Base-by-base conservation (phyloP, 202 grass and related monocot species). In the Dendrocalamus latiflorus region DNA sequence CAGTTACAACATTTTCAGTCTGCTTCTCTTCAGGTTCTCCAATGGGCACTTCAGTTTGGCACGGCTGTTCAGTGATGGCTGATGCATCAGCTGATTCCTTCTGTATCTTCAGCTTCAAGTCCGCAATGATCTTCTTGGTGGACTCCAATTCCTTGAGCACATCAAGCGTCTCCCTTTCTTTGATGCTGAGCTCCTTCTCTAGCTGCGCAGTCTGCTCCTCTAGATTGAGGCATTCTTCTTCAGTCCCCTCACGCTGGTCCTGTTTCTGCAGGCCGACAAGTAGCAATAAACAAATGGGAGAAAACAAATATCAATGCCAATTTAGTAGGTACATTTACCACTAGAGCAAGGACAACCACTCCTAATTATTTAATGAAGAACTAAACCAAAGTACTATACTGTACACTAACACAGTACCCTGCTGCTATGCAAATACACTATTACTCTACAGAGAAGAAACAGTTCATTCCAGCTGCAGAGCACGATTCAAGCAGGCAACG, bases 121-220 rank as follows among this genome's bases (percentile, higher is more conserved):
- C 81, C 2, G 89, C 78, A 60, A 95, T 85, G 26, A 93, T 49
- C 72, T 88, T 86, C 74, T 98, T 98, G 53, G 92, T 72, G 20
- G 82, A 76, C 37, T 95, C 90, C 7, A 95, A 36, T 58, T 95
- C 83, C 55, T 83, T 90, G 8, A 98, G 73, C 42, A 98, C 87
- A 12, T 86, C 36, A 18, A 95, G 85, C 34, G 90, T 91, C 59
- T 95, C 82, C 68, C 80, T 86, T 53, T 98, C 95, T 60, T 98
- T 98, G 72, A 91, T 26, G 30, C 83, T 70, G 49, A 98, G 90
- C 80, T 94, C 82, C 75, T 85, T 88, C 82, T 94, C 95, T 6
- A 94, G 69, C 79, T 85, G 86, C 45, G 82, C 51, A 0, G 88
- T 89, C 80, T 90, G 88, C 56, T 88, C 88, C 54, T 86, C 69